Conservation (phyloP, 805 yeast genomes). For the Nakazawaea pomicola region DNA sequence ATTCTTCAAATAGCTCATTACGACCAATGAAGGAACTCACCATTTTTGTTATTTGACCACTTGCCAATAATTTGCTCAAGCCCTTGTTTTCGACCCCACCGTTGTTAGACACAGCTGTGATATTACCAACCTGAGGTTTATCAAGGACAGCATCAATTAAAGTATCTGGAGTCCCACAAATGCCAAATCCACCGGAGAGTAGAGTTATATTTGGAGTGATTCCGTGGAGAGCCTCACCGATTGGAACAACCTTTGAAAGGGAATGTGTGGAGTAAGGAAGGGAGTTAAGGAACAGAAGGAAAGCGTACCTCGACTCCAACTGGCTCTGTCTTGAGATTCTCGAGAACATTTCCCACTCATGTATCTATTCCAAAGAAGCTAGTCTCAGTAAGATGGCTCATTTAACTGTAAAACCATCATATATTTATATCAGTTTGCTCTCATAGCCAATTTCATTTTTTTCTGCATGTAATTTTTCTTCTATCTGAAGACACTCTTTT, state of each 20-base stretch:
- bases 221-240: conserved; percentile 28
- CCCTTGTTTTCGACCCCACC: conserved; percentile 44
- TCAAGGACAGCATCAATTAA: conserved; percentile 32
- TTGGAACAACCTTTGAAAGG: conserved; percentile 9
- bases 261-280: neutral
- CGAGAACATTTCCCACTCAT: no score
- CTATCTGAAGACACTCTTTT: no score
- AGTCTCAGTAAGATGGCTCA: no score
- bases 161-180: conserved; percentile 43
- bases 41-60: conserved; percentile 40
- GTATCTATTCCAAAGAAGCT: no score
- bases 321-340: no score
- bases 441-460: no score
- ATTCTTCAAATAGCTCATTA: conserved; percentile 34
- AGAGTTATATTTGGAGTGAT: conserved; percentile 27
- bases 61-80: conserved; percentile 32
- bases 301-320: no score
- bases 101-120: conserved; percentile 43
- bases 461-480: no score
- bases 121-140: conserved; percentile 27
- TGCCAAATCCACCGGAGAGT: conserved; percentile 46
- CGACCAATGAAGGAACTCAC: conserved; percentile 43
- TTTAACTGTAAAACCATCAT: no score
- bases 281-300: no score
- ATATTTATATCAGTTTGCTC: no score